Base-by-base conservation (phyloP, 345 rosid genomes). In the Theobroma cacao region DNA sequence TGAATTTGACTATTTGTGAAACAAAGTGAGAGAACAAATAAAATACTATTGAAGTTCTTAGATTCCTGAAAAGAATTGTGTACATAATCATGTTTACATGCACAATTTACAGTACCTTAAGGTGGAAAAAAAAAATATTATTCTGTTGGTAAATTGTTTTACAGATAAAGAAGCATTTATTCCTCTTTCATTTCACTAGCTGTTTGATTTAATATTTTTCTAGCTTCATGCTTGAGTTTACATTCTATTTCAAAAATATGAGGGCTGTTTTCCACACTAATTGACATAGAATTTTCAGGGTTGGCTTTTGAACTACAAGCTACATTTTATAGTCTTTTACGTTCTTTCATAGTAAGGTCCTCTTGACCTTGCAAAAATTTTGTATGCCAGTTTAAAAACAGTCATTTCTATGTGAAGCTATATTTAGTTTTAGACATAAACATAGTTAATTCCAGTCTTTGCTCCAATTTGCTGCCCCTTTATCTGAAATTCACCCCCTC, bases 391-490 rank as follows among this genome's bases (percentile, higher is more conserved):
- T 18, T 30, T 67, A 4, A 30, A 59, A 14, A 1, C 5, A 59
- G 36, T 62, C 15, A 2, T 15, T 31, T 60, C 17, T 71, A 45
- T 30, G 28, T 30, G 26, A 10, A 30, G 75, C 41, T 71, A 50
- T 48, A 69, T 33, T 30, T 30, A 3, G 59, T 70, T 30, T 5
- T 30, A 30, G 24, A 30, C 1, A 48, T 70, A 30, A 28, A n/a
- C 26, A 34, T 36, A 36, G 36, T 58, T 13, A 58, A 74, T 74
- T 74, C 53, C 12, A 9, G 13, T 41, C 41, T 28, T 60, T 10
- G 41, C 68, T 58, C 66, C 58, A 74, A 74, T 7, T 36, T 74
- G 2, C 26, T 60, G 10, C 3, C 60, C 7, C 50, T 72, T 80
- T 22, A 47, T 69, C 62, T 55, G 24, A 77, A 41, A 15, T 34